phyloP scores from a whole-genome alignment of 1,139 yeast species.

The Yamadazyma mexicana region DNA sequence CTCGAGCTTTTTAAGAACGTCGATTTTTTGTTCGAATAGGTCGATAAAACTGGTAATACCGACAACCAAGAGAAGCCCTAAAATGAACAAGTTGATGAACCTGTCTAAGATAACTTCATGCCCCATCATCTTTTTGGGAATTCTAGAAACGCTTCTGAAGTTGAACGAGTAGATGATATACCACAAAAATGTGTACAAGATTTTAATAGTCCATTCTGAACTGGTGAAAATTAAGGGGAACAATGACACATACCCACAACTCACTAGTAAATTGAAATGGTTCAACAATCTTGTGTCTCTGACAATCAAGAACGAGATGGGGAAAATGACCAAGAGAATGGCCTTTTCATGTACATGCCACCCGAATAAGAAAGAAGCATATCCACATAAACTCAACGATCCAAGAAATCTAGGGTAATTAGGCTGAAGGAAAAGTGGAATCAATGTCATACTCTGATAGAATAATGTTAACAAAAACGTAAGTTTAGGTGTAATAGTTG shows the following conservation, averaged over 20 bases:
- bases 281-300: slow-evolving; percentile 70
- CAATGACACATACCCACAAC: slow-evolving; percentile 83
- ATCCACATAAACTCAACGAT: slow-evolving; percentile 84
- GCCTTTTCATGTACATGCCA: slow-evolving; percentile 99
- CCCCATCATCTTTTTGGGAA: slow-evolving; percentile 50
- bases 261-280: slow-evolving; percentile 64
- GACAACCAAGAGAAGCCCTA: slow-evolving; percentile 69
- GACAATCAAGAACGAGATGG: slow-evolving; percentile 75
- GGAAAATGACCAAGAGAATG: slow-evolving; percentile 82
- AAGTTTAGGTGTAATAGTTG: slow-evolving; percentile 72
- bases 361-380: slow-evolving; percentile 88
- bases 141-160: slow-evolving; percentile 62
- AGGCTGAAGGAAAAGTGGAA: slow-evolving; percentile 77
- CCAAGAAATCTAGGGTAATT: slow-evolving; percentile 79
- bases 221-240: slow-evolving; percentile 86
- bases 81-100: slow-evolving; percentile 62
- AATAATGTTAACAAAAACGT: slow-evolving; percentile 79
- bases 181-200: slow-evolving; percentile 83
- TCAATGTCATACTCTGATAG: slow-evolving; percentile 74
- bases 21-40: slow-evolving; percentile 52
- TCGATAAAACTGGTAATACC: slow-evolving; percentile 55
- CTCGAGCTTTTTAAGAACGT: slow-evolving; percentile 54
- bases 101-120: slow-evolving; percentile 66
- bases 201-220: slow-evolving; percentile 75
- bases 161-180: slow-evolving; percentile 73